These are phyloP conservation scores for Barnettozyma pratensis DNA, from an alignment of 805 yeast genomes.

Conservation along the genomic window DNA sequence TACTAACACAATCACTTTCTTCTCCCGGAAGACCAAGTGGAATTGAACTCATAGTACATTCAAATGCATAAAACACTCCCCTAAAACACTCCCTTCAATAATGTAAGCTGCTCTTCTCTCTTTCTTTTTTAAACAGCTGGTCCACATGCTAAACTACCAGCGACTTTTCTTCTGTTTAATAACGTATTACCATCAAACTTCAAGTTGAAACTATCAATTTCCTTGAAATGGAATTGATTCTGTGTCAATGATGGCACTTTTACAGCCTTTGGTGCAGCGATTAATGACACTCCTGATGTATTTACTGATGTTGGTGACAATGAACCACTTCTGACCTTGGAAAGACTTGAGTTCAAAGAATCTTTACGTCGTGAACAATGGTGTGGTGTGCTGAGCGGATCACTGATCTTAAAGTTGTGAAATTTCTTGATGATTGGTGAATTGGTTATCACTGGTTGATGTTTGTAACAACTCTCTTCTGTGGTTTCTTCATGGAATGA, in stretches of 20 bases:
- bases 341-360: background rate
- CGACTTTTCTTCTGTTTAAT: constrained; percentile 23
- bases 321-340: background rate
- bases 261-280: background rate
- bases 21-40: background rate
- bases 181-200: constrained; percentile 24
- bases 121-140: constrained; percentile 3
- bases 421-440: constrained; percentile 21
- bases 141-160: constrained; percentile 14
- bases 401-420: constrained; percentile 6
- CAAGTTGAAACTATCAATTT: constrained; percentile 20
- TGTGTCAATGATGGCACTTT: background rate
- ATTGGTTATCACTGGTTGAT: constrained; percentile 8
- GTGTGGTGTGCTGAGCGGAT: constrained; percentile 19
- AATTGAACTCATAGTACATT: background rate
- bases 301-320: background rate
- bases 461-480: constrained; percentile 8
- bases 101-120: no score
- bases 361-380: background rate
- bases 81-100: no score
- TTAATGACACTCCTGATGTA: background rate
- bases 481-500: constrained; percentile 7
- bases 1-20: background rate
- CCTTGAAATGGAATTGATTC: constrained; percentile 10
- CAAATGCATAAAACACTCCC: background rate